Base-by-base conservation (phyloP, 371 early-diverging fungal species). In the Mucor piriformis region DNA sequence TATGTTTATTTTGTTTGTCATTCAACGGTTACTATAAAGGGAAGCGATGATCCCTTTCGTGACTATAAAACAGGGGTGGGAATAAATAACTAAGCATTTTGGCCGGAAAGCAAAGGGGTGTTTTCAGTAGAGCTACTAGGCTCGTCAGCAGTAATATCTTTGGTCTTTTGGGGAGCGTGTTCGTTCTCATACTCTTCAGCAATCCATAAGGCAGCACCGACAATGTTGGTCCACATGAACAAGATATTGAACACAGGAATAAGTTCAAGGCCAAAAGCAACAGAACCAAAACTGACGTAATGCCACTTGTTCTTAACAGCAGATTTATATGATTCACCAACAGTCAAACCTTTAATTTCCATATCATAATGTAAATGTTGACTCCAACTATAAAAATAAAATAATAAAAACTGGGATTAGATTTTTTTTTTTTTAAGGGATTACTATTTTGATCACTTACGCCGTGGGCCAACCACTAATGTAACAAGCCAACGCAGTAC, bases 191-290 rank as follows among this genome's bases (percentile, higher is more conserved):
- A 77, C 33, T 74, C 73, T 47, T 83, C 83, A 12, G 73, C 77
- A 6, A 84, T 81, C 87, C 88, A 89, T 21, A 89, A 66, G 7
- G 83, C 86, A n/a, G 84, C 78, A 5, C 86, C 87, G 6, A 89
- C 82, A 54, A 83, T 82, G 50, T 87, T 87, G 11, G 89, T 86
- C 75, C 84, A 87, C 25, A 82, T 67, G 42, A 87, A 88, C 6
- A 89, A 34, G 32, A 84, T 62, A 37, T 84, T 83, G 21, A 82
- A 69, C 8, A 88, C 24, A n/a, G 88, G 88, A 2, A 89, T 67
- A 46, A 86, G 62, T 62, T 85, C 83, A 29, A 87, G 57, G 3
- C 69, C 79, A 16, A 82, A 71, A 3, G 85, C 84, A 0, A 79
- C 64, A 2, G 73, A 58, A 6, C 88, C 88, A 64, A 88, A 86